Percentiles rank a stretch among this genome's conserved stretches.
Conservation (phyloP, 75 land plant genomes). For the Adiantum capillusveneris region DNA sequence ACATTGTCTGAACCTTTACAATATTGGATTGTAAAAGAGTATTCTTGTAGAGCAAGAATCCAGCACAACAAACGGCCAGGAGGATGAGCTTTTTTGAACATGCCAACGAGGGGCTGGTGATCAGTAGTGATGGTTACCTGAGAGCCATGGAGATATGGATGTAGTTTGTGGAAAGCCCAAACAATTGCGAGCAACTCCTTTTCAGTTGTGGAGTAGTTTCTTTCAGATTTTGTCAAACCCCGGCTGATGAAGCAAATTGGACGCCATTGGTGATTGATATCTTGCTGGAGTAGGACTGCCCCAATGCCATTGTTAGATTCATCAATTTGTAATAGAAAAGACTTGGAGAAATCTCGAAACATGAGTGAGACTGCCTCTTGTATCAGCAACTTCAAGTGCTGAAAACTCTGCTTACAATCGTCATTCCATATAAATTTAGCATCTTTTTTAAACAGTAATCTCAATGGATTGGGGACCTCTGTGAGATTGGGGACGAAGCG, state of each 20-base stretch:
- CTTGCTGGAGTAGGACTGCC: constrained; percentile 20
- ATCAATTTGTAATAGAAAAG: constrained; percentile 24
- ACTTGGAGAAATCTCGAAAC: constrained; percentile 12
- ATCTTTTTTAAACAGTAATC: neutral
- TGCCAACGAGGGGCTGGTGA: constrained; percentile 4
- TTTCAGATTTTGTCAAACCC: neutral
- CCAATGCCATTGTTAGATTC: constrained; percentile 18
- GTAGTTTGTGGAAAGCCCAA: constrained; percentile 13
- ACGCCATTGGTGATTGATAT: neutral
- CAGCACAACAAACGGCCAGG: neutral
- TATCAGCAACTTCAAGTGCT: constrained; percentile 9
- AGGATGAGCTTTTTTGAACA: neutral
- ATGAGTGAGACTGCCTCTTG: constrained; percentile 1
- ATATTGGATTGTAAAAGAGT: neutral
- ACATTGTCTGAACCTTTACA: neutral
- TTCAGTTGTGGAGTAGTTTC: constrained; percentile 11
- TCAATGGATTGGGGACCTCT: neutral
- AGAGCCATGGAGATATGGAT: constrained; percentile 13
- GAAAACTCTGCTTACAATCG: neutral
- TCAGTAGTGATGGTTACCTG: neutral
- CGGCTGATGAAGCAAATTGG: constrained; percentile 24
- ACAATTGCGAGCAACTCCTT: constrained; percentile 20
- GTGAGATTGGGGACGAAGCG: constrained; percentile 8
- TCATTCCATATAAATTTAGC: constrained; percentile 11
- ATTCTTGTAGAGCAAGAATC: constrained; percentile 8